Evolutionary conservation across 345 rosid genomes (phyloP), one percentile per base, ranked within the genome.

Genomic region (Brassica rapa): DNA sequence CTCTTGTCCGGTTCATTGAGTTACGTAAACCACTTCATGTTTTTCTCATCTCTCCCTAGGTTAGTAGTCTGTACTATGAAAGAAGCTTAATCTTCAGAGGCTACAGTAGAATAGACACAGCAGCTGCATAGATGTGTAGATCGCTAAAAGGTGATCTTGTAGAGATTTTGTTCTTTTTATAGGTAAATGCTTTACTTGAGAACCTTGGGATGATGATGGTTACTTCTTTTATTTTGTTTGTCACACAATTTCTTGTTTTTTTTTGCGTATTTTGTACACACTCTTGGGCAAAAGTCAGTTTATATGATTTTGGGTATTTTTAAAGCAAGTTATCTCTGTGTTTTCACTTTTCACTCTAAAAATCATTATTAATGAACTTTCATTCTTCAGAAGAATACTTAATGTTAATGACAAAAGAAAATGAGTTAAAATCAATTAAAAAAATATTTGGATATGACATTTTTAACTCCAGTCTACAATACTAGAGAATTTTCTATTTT

Each of bases 41-140:
- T 39, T 56, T 39, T 66, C 59, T 19, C 27, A 72, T 29, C 72
- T 19, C 55, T 66, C 15, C 27, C 6, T 72, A 65, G 77, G 30
- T 66, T 72, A 72, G 82, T 72, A 59, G 82, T 67, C 32, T 72
- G 55, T 73, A 67, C 70, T 67, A 24, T 67, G 73, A 27, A 33
- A 73, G 24, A 49, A 67, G 74, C 70, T 78, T 59, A 67, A 60
- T 49, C 33, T 33, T 78, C 72, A 66, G 61, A 56, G 82, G 46
- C 30, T 78, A 66, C 62, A 41, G 73, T 78, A 61, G 73, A 78
- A 21, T 72, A 65, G 72, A 65, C 62, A 19, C 72, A 66, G 24
- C 72, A 66, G 41, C 77, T 57, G 63, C 51, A 19, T 66, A 78
- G 77, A 66, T 21, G 65, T 66, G 72, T 65, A 39, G 4, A 66